Percentiles rank a stretch among this genome's conserved stretches.
Conservation (phyloP, 2,329 filamentous ascomycete species). For the Amauroascus verrucosus region DNA sequence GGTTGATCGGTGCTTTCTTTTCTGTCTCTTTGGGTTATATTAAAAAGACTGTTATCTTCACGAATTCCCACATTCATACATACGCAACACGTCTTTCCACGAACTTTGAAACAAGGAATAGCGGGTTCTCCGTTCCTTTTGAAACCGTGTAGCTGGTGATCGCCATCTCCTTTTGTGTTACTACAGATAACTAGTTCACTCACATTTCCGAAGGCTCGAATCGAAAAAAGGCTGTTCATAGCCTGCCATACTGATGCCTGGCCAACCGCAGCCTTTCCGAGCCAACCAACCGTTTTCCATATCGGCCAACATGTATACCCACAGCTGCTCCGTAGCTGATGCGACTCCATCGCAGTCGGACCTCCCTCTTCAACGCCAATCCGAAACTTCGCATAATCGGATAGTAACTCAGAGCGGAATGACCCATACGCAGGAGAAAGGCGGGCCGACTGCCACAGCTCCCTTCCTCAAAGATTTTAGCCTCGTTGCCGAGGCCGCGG, state of each 20-base stretch:
- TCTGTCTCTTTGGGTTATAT: neutral
- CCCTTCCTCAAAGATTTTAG: slow-evolving; percentile 70
- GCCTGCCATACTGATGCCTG: neutral
- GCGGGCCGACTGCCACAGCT: slow-evolving; percentile 33
- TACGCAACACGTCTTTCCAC: neutral
- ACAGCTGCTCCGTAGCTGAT: neutral
- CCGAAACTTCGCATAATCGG: neutral
- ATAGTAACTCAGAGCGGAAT: neutral
- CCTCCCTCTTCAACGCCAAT: neutral
- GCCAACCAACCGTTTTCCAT: neutral
- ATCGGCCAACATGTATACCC: neutral
- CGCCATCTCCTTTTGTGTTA: neutral
- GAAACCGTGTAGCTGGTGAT: neutral
- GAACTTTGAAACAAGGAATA: neutral
- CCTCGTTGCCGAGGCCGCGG: slow-evolving; percentile 83
- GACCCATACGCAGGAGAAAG: neutral
- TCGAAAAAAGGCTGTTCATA: neutral
- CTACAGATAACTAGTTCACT: neutral
- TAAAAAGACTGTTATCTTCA: neutral
- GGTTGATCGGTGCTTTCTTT: neutral
- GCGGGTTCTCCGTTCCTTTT: neutral
- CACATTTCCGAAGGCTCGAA: neutral
- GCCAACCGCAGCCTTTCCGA: neutral
- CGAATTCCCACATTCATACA: neutral
- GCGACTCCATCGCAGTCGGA: neutral